These are phyloP conservation scores for Neofusicoccum kwambonambiense DNA, from an alignment of 2,329 filamentous ascomycete genomes.

Conservation along the genomic window DNA sequence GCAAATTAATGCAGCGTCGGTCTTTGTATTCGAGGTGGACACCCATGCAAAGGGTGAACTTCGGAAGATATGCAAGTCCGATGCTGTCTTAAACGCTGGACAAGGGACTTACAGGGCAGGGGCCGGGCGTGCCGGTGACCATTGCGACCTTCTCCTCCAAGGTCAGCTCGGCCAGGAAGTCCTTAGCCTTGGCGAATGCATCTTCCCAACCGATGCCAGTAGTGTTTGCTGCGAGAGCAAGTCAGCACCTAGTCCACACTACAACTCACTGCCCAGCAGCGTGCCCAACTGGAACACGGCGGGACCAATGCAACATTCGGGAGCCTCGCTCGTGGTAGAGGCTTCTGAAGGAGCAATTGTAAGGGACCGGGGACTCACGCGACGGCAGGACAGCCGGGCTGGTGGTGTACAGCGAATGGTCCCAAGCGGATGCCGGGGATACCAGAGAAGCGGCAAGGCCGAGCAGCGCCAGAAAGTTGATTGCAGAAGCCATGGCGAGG, in stretches of 20 bases:
- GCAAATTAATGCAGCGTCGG: no score
- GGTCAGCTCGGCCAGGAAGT: slow-evolving; percentile 36
- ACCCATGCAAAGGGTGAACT: background rate
- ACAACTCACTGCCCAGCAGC: background rate
- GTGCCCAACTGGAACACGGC: background rate
- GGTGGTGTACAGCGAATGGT: slow-evolving; percentile 12
- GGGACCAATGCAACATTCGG: no score
- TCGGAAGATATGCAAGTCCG: background rate
- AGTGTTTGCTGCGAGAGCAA: slow-evolving; percentile 7
- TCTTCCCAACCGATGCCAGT: slow-evolving; percentile 32
- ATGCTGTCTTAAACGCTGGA: background rate
- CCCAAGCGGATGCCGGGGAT: slow-evolving; percentile 10
- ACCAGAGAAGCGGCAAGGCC: slow-evolving; percentile 8
- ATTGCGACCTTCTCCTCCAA: slow-evolving; percentile 39
- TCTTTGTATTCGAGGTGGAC: no score
- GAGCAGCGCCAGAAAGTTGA: slow-evolving; percentile 15
- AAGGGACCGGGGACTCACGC: background rate
- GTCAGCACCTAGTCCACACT: background rate
- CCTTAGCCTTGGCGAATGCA: slow-evolving; percentile 35
- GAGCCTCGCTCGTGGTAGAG: background rate
- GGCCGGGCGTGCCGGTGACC: slow-evolving; percentile 27
- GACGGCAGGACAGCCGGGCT: slow-evolving; percentile 11
- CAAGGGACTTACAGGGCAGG: slow-evolving; percentile 10
- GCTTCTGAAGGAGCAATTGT: no score
- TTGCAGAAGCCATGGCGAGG: slow-evolving; percentile 12